Conservation (phyloP, 345 rosid genomes). For the Gossypium rotundifolium region DNA sequence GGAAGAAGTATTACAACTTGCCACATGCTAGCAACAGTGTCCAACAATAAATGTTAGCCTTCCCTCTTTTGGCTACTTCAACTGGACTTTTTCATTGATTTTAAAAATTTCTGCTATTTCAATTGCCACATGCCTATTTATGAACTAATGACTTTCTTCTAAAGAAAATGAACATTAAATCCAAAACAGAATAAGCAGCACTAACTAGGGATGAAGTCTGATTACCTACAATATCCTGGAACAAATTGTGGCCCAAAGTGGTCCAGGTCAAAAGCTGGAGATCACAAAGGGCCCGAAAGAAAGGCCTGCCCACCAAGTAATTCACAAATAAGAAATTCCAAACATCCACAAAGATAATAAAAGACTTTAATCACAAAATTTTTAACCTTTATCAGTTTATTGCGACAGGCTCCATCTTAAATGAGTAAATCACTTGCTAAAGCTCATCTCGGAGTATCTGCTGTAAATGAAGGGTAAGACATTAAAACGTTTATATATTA, state of each 20-base stretch:
- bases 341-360: conserved; percentile 7
- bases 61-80: no score
- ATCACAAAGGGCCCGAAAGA: conserved; percentile 52
- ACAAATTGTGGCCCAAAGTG: conserved; percentile 48
- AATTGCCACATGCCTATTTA: not conserved
- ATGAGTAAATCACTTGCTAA: conserved; percentile 51
- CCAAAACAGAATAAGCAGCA: not conserved
- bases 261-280: conserved; percentile 48
- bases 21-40: no score
- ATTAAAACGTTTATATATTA: not conserved
- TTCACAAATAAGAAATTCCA: conserved; percentile 22
- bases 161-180: not conserved
- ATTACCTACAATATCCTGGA: conserved; percentile 51
- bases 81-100: no score
- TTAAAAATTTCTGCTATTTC: no score
- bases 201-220: not conserved
- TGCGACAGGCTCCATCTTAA: conserved; percentile 26
- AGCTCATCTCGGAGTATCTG: conserved; percentile 76
- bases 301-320: conserved; percentile 39
- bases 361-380: conserved; percentile 3
- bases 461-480: conserved; percentile 8
- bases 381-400: conserved; percentile 40
- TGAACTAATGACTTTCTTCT: not conserved
- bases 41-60: no score
- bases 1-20: no score